Percentiles rank a stretch among this genome's conserved stretches.
These are phyloP conservation scores for Camelina neglecta DNA, from an alignment of 345 rosid species.

Conservation along the genomic window DNA sequence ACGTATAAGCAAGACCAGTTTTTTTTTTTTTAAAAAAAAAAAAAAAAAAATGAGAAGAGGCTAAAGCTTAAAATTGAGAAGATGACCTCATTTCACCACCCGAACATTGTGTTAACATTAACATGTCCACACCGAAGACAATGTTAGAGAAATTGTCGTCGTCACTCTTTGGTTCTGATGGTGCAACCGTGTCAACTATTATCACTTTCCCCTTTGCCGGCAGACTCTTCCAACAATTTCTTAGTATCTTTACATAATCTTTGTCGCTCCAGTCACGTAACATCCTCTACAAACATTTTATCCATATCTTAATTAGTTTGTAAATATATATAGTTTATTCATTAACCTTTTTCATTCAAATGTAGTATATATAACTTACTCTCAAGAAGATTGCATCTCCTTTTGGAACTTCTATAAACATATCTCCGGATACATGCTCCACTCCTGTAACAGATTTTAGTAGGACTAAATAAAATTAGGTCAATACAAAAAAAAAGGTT, in stretches of 20 bases:
- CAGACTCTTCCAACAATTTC: conserved; percentile 21
- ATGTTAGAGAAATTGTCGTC: conserved; percentile 5
- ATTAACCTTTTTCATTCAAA: not conserved
- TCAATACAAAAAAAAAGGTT: too few species aligned
- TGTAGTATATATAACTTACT: conserved; percentile 37
- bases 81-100: not conserved
- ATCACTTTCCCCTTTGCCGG: conserved; percentile 21
- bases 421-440: conserved; percentile 81
- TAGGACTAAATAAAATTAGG: not conserved
- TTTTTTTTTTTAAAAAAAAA: not conserved
- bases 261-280: conserved; percentile 26
- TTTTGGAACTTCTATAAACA: conserved; percentile 67
- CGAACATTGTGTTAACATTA: not conserved
- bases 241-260: conserved; percentile 13
- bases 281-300: conserved; percentile 4
- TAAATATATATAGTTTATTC: not conserved
- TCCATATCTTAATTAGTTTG: not conserved
- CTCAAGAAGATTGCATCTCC: conserved; percentile 80
- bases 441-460: conserved; percentile 49
- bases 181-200: conserved; percentile 14
- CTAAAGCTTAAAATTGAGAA: not conserved
- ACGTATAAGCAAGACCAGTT: not conserved
- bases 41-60: not conserved
- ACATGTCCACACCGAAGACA: conserved; percentile 21
- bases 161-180: not conserved